Percentiles rank a stretch among this genome's conserved stretches.
Evolutionary conservation across 2,329 filamentous ascomycete species (phyloP).

Genomic region (Aspergillus bombycis): DNA sequence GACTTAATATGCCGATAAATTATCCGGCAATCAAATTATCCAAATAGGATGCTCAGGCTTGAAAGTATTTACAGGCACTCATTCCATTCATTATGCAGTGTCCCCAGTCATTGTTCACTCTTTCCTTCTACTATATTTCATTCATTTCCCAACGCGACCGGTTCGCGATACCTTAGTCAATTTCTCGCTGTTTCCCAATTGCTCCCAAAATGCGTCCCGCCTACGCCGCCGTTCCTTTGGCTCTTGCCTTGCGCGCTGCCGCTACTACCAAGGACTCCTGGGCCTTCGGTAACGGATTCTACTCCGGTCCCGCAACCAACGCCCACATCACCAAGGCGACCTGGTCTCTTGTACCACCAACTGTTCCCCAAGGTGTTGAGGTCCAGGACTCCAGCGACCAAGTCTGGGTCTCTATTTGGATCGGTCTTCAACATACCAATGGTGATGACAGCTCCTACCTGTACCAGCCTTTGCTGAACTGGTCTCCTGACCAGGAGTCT

Average conservation of each 20-base stretch:
- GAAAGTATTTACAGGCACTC: background rate
- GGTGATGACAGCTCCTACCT: slow-evolving; percentile 15
- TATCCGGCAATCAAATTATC: background rate
- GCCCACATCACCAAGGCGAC: slow-evolving; percentile 24
- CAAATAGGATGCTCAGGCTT: no score
- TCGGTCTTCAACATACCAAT: slow-evolving; percentile 17
- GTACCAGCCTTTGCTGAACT: slow-evolving; percentile 24
- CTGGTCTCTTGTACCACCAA: slow-evolving; percentile 20
- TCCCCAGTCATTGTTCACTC: background rate
- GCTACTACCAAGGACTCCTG: slow-evolving; percentile 18
- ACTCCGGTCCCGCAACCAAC: slow-evolving; percentile 20
- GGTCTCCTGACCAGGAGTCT: slow-evolving; percentile 23
- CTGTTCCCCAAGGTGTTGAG: slow-evolving; percentile 12
- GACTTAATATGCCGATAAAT: background rate
- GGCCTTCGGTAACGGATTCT: slow-evolving; percentile 24
- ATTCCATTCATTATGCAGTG: accelerated
- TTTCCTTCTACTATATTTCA: background rate
- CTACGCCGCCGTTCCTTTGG: background rate
- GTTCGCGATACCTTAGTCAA: background rate
- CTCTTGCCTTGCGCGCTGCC: slow-evolving; percentile 9
- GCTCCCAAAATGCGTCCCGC: background rate
- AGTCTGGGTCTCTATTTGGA: slow-evolving; percentile 24
- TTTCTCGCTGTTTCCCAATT: background rate
- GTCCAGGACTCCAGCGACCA: slow-evolving; percentile 13
- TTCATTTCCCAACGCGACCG: background rate